Evolutionary conservation across 1,284 basidiomycete genomes (phyloP), one percentile per base, ranked within the genome.

Genomic region (Irpex lacteus): DNA sequence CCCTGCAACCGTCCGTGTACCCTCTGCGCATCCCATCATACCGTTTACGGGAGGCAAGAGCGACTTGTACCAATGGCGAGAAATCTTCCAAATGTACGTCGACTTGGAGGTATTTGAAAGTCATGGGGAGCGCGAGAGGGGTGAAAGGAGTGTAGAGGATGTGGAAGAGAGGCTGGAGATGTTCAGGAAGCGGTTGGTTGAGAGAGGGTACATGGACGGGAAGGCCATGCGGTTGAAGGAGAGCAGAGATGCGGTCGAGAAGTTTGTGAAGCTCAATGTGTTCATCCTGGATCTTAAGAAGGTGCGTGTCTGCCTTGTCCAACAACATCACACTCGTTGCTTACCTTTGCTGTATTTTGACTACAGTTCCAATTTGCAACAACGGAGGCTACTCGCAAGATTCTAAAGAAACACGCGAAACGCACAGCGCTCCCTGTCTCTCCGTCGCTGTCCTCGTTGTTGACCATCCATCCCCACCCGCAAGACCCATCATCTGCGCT

Each of bases 331-430:
- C 3, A 52, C 6, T 8, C 4, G 2, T 52, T 9, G 18, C 50
- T 52, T 52, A 18, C 50, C 50, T 18, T 5, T 8, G 3, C 11
- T 21, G 13, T 8, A 2, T 5, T 2, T 18, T 44, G 40, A 5
- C 55, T 59, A 59, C 55, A 91, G 87, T 91, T 94, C 72, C 92
- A 96, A 74, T 77, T 85, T 40, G 94, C 94, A 6, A 98, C 95
- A 69, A 84, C 92, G 5, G 95, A 98, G 75, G 96, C 96, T 1
- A 90, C 88, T 1, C 86, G 92, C 54, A 95, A 95, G 78, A 95
- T 95, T 66, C 85, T 98, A 66, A 98, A 98, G 82, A 98, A 98
- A 75, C 96, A 98, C 74, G 86, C 93, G 34, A 98, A 98, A 75
- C 88, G 94, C 4, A 95, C 93, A 0, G 85, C 88, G 0, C 78